Percentiles rank a stretch among this genome's conserved stretches.
Evolutionary conservation across 768 basidiomycete genomes (phyloP).

Genomic region (Trichaptum fuscoviolaceum): DNA sequence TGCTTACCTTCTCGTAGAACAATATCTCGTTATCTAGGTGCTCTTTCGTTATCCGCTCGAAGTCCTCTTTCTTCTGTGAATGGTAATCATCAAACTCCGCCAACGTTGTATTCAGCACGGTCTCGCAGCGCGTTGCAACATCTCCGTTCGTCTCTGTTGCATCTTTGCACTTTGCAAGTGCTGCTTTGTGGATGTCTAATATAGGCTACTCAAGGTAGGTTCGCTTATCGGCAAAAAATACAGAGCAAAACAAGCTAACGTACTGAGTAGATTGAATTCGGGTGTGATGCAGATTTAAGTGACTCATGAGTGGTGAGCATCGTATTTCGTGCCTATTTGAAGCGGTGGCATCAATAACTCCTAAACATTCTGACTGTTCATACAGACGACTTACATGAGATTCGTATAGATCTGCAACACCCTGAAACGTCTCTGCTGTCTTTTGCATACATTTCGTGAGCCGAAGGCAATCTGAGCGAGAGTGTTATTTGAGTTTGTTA

Average conservation of each 20-base stretch:
- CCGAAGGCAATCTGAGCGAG: slow-evolving; percentile 58
- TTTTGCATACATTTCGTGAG: slow-evolving; percentile 76
- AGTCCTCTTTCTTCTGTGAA: slow-evolving; percentile 66
- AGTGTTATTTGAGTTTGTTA: neutral
- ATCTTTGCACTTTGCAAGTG: slow-evolving; percentile 59
- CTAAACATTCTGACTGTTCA: slow-evolving; percentile 1
- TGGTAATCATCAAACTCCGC: slow-evolving; percentile 84
- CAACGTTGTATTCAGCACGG: slow-evolving; percentile 83
- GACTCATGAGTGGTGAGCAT: slow-evolving; percentile 72
- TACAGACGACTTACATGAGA: slow-evolving; percentile 61
- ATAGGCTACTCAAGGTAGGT: slow-evolving; percentile 40
- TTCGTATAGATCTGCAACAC: slow-evolving; percentile 72
- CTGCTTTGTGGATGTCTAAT: slow-evolving; percentile 69
- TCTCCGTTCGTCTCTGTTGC: slow-evolving; percentile 56
- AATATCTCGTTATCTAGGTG: slow-evolving; percentile 77
- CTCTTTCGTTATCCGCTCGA: slow-evolving; percentile 50
- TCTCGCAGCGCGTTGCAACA: slow-evolving; percentile 73
- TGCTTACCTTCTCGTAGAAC: slow-evolving; percentile 61
- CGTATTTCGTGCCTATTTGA: slow-evolving; percentile 58
- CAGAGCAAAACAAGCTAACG: slow-evolving; percentile 11
- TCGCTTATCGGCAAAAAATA: no score
- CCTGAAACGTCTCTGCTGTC: slow-evolving; percentile 66
- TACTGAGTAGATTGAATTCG: slow-evolving; percentile 66
- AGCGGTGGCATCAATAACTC: neutral
- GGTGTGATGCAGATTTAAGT: slow-evolving; percentile 72